These are phyloP conservation scores for Pyrus bretschneideri DNA, from an alignment of 306 rosid species.

Conservation along the genomic window DNA sequence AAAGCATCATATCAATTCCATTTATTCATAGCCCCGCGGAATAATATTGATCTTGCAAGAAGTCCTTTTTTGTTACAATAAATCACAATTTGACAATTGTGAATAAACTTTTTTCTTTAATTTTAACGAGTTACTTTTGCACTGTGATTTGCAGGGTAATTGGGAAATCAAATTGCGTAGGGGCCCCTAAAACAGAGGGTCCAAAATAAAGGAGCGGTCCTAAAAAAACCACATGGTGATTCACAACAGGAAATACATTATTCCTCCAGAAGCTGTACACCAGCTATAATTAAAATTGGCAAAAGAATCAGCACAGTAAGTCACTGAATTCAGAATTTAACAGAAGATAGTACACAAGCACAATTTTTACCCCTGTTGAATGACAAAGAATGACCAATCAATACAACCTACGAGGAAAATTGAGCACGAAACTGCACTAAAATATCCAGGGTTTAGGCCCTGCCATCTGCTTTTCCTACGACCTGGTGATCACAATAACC, in stretches of 20 bases:
- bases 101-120: too few species aligned
- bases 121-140: too few species aligned
- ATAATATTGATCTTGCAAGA: too few species aligned
- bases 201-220: too few species aligned
- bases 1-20: background rate
- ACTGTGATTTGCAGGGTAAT: too few species aligned
- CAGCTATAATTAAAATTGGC: background rate
- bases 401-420: conserved; percentile 6
- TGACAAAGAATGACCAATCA: conserved; percentile 21
- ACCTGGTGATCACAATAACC: background rate
- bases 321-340: background rate
- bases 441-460: background rate
- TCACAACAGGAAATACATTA: conserved; percentile 15
- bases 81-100: too few species aligned
- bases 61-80: too few species aligned
- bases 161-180: too few species aligned
- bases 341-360: background rate
- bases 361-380: conserved; percentile 19
- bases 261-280: conserved; percentile 58
- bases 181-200: too few species aligned
- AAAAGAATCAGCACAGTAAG: background rate
- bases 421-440: background rate
- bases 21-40: background rate
- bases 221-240: too few species aligned
- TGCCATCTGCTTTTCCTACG: background rate